Percentiles rank a stretch among this genome's conserved stretches.
Evolutionary conservation across 108 stramenopile species (phyloP).

Genomic region (Nitzschia palea): DNA sequence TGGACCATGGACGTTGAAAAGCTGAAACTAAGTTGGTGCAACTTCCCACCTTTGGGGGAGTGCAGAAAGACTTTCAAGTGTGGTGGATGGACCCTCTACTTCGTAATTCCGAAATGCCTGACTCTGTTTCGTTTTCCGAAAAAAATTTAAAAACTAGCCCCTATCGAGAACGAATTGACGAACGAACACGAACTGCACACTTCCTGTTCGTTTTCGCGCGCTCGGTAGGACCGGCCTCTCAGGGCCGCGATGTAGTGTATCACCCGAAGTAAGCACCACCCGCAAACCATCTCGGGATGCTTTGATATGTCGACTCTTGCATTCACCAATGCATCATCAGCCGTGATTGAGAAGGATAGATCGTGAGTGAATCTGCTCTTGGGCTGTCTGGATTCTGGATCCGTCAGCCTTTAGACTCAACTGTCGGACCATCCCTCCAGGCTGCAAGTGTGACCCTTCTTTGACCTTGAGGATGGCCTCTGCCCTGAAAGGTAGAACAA

Average conservation of each 20-base stretch:
- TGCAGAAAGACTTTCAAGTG: too few relatives aligned
- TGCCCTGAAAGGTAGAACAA: neutral
- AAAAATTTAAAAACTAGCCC: too few relatives aligned
- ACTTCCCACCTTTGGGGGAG: too few relatives aligned
- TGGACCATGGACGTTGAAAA: too few relatives aligned
- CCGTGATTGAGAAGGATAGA: neutral
- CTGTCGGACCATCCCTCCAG: neutral
- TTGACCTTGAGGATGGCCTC: neutral
- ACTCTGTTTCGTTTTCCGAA: too few relatives aligned
- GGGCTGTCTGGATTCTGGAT: neutral
- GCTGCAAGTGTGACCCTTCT: neutral
- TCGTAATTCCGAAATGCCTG: too few relatives aligned
- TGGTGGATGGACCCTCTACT: too few relatives aligned
- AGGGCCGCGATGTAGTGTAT: neutral
- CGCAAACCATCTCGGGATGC: neutral
- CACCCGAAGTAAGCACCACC: neutral
- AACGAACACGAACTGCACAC: too few relatives aligned
- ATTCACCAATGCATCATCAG: neutral
- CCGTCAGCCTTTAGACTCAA: neutral
- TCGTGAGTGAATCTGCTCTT: neutral
- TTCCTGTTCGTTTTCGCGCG: too few relatives aligned
- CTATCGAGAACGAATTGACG: too few relatives aligned
- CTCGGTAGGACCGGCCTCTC: too few relatives aligned
- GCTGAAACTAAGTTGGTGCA: too few relatives aligned
- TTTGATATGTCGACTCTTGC: neutral